Conservation (phyloP, 2,329 filamentous ascomycete species). For the Fragosphaeria purpurea region DNA sequence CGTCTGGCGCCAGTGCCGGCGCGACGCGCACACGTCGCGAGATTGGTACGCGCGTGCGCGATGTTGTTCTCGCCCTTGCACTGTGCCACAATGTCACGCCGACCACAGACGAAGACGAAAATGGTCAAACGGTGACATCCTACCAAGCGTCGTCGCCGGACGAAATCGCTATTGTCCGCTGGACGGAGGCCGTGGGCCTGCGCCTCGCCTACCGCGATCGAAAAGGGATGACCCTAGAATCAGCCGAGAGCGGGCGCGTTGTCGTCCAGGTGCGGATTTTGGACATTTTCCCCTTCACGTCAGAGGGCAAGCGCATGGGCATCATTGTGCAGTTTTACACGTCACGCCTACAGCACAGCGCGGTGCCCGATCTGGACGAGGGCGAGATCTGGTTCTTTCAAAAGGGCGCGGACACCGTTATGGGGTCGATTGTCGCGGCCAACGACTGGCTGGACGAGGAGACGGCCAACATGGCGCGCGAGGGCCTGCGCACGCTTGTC, state of each 20-base stretch:
- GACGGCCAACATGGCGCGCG: constrained; percentile 98
- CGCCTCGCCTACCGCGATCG: constrained; percentile 78
- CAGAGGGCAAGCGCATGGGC: constrained; percentile 96
- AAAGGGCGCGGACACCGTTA: constrained; percentile 96
- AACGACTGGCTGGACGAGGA: constrained; percentile 99
- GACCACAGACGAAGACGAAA: constrained; percentile 65
- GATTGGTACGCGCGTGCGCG: constrained; percentile 85
- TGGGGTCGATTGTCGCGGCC: constrained; percentile 87
- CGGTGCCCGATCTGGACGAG: constrained; percentile 37
- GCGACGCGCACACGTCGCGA: constrained; percentile 82
- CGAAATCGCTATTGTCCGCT: constrained; percentile 94
- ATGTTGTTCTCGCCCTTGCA: constrained; percentile 84
- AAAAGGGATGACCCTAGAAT: constrained; percentile 73
- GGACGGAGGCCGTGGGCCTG: constrained; percentile 87
- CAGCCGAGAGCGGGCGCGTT: constrained; percentile 58
- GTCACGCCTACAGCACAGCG: constrained; percentile 15
- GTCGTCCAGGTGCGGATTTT: constrained; percentile 82
- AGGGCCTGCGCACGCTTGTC: constrained; percentile 87
- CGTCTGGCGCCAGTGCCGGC: constrained; percentile 46
- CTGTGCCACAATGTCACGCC: constrained; percentile 97
- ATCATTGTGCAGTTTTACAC: constrained; percentile 83
- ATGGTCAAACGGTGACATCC: constrained; percentile 65
- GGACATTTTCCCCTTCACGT: constrained; percentile 95
- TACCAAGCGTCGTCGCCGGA: constrained; percentile 97
- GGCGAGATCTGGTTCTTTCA: constrained; percentile 98